A percentile compares a stretch with the other conserved stretches of the same genome.
These are phyloP conservation scores for Fusarium compactum DNA, from an alignment of 2,329 filamentous ascomycete species.

Conservation along the genomic window DNA sequence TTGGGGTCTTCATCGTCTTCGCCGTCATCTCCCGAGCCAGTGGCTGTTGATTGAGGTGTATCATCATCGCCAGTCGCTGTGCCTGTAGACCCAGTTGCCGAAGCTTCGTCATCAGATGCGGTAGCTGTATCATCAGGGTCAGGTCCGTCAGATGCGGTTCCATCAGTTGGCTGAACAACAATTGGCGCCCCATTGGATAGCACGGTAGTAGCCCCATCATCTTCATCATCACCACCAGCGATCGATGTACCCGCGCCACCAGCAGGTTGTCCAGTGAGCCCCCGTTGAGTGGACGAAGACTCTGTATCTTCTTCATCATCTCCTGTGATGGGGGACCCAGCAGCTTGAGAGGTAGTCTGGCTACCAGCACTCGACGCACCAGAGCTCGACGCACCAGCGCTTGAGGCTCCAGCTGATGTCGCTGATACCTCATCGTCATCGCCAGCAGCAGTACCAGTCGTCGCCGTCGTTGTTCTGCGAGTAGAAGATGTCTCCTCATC, in stretches of 20 bases:
- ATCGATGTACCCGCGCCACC: not conserved
- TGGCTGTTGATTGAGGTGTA: not conserved
- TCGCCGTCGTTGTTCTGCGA: not conserved
- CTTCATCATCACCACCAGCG: rapidly evolving
- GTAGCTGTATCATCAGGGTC: rapidly evolving
- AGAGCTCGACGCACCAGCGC: not conserved
- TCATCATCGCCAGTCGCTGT: not conserved
- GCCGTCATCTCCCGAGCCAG: not conserved
- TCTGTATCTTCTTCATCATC: too few species aligned
- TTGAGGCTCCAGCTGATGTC: not conserved
- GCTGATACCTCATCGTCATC: rapidly evolving
- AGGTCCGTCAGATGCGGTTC: not conserved
- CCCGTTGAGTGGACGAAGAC: not conserved
- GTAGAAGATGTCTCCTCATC: not conserved
- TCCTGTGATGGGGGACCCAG: not conserved
- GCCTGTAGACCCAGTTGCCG: not conserved
- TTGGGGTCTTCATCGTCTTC: not conserved
- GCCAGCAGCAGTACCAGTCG: not conserved
- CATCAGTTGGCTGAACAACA: not conserved
- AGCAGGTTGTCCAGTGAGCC: constrained; percentile 8
- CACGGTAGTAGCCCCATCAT: not conserved
- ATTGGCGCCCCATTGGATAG: not conserved
- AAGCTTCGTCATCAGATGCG: not conserved
- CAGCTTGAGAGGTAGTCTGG: not conserved
- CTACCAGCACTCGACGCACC: too few species aligned